Base-by-base conservation (phyloP, 2,329 filamentous ascomycete species). In the Colletotrichum sansevieriae region DNA sequence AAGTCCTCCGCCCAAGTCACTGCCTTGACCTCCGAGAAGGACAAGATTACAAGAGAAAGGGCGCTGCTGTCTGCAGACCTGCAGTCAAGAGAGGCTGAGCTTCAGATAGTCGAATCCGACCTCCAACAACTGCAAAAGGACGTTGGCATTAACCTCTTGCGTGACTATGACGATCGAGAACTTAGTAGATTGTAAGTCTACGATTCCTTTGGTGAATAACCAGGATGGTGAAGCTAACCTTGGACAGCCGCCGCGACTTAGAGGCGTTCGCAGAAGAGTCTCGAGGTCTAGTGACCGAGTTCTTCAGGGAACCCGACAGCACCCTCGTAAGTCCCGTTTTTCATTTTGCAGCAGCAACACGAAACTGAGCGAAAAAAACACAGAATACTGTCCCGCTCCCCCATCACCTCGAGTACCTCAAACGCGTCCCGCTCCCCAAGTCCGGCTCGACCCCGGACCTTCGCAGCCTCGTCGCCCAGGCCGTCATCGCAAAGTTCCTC, bases 381-480 rank as follows among this genome's bases (percentile, higher is more conserved):
- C 11, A 60, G 63, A 46, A 43, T 9, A 25, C 35, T 10, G 35
- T 52, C 62, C 12, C 37, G 10, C 13, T 46, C 1, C 35, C 63
- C 6, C 9, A 41, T 13, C 60, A 51, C 5, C 47, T 49, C 33
- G 64, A 29, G 5, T 58, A 60, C 39, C 51, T 59, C n/a, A 52
- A 33, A 22, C 25, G 20, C 29, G 33, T 65, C 18, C 54, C 63
- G 4, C 56, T 59, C 1, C 60, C 71, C 20, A 73, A 70, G 9
- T 74, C 68, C 55, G 70, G 62, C 29, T 61, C 72, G 0, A 73
- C 76, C 0, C 71, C 72, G 0, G 74, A 74, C 8, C 74, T 78
- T 63, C 74, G 76, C 25, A 76, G 76, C 29, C 75, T 76, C 1
- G 71, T 72, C 5, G 76, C 75, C n/a, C 74, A 78, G 7, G 71